Conservation (phyloP, 495 filamentous ascomycete genomes). For the Mytilinidion resinicola region DNA sequence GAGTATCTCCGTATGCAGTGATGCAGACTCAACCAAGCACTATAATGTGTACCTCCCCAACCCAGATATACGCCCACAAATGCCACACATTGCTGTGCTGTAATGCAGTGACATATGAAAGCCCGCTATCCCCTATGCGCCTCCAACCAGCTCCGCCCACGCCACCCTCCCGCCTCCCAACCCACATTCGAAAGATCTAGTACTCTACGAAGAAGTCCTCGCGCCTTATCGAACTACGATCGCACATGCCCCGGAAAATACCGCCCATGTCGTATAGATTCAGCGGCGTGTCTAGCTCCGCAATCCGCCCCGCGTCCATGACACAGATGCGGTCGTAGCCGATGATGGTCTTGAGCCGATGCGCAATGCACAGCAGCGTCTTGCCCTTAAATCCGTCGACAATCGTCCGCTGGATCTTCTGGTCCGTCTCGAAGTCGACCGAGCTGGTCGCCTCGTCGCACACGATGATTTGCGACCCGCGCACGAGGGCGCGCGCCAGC, state of each 20-base stretch:
- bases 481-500: slow-evolving; percentile 79
- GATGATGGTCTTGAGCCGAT: slow-evolving; percentile 83
- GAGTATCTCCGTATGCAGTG: too few species aligned
- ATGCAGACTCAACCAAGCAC: too few species aligned
- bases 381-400: slow-evolving; percentile 77
- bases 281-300: slow-evolving; percentile 73
- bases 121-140: background rate
- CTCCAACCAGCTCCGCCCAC: background rate
- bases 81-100: too few species aligned
- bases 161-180: background rate
- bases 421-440: slow-evolving; percentile 94
- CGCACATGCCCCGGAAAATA: slow-evolving; percentile 89
- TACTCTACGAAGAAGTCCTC: slow-evolving; percentile 56
- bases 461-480: slow-evolving; percentile 83
- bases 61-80: too few species aligned
- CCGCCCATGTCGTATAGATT: slow-evolving; percentile 60
- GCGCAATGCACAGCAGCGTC: slow-evolving; percentile 93
- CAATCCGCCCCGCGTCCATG: slow-evolving; percentile 83
- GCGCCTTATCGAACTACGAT: slow-evolving; percentile 70
- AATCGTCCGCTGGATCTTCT: slow-evolving; percentile 91
- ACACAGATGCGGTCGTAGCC: slow-evolving; percentile 94
- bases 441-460: slow-evolving; percentile 92
- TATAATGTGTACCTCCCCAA: too few species aligned
- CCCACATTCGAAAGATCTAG: too few species aligned
- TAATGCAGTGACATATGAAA: too few species aligned